Conservation (phyloP, 2,329 filamentous ascomycete genomes). For the Penicillium oxalicum region DNA sequence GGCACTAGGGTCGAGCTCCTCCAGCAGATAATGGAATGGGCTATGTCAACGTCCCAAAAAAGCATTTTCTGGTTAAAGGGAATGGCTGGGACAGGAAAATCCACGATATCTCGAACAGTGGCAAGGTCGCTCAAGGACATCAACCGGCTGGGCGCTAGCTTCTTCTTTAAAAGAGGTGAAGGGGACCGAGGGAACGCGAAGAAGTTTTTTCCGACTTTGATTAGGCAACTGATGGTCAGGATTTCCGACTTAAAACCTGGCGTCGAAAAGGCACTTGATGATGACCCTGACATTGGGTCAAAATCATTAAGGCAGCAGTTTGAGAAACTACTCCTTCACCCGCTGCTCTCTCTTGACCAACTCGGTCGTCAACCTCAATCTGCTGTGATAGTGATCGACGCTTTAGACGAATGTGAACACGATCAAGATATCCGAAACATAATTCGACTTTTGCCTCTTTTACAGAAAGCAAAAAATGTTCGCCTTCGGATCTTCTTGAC, state of each 20-base stretch:
- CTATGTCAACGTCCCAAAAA: background rate
- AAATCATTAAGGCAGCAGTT: slow-evolving; percentile 27
- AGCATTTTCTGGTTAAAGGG: background rate
- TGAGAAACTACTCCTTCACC: slow-evolving; percentile 21
- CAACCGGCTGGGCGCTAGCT: background rate
- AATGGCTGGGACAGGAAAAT: background rate
- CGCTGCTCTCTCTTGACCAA: slow-evolving; percentile 12
- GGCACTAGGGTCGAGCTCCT: slow-evolving; percentile 1
- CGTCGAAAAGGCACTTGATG: slow-evolving; percentile 17
- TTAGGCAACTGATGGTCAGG: slow-evolving; percentile 23
- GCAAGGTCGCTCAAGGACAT: background rate
- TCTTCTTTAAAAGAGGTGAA: background rate
- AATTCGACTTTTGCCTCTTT: slow-evolving; percentile 14
- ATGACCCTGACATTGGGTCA: slow-evolving; percentile 19
- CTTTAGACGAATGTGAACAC: slow-evolving; percentile 12
- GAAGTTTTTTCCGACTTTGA: slow-evolving; percentile 37
- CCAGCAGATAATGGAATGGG: background rate
- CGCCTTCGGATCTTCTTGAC: slow-evolving; percentile 22
- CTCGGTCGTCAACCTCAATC: slow-evolving; percentile 1
- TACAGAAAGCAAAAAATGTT: slow-evolving; percentile 6
- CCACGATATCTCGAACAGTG: background rate
- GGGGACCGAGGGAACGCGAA: slow-evolving; percentile 29
- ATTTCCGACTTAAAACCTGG: slow-evolving; percentile 24
- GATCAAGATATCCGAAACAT: slow-evolving; percentile 14
- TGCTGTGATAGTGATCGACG: slow-evolving; percentile 18